phyloP scores from a whole-genome alignment of 2,329 filamentous ascomycete species.

The Monosporascus sp. region DNA sequence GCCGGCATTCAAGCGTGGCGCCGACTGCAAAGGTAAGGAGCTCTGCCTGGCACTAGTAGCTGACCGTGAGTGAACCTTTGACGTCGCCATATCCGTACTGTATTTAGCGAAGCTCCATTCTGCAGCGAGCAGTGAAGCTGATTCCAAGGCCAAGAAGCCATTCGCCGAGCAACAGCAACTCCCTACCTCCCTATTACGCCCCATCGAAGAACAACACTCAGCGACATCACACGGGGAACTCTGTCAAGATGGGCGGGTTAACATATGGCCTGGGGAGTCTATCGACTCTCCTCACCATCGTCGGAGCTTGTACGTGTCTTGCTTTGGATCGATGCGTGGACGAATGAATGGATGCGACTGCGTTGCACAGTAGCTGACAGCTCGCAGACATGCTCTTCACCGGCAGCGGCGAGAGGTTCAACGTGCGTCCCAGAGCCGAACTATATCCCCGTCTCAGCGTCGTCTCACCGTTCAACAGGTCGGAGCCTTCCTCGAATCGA shows the following conservation, averaged over 20 bases:
- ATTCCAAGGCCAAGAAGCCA: background rate
- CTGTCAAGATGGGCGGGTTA: constrained; percentile 13
- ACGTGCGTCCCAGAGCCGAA: constrained; percentile 50
- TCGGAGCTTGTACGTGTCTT: constrained; percentile 23
- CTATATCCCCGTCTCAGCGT: background rate
- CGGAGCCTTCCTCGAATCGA: constrained; percentile 86
- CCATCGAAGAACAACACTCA: background rate
- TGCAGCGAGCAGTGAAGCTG: background rate
- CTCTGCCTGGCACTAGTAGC: too few species aligned
- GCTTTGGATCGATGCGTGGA: constrained; percentile 1
- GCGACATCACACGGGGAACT: background rate
- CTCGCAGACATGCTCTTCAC: constrained; percentile 93
- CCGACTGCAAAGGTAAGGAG: too few species aligned
- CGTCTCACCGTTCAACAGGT: constrained; percentile 46
- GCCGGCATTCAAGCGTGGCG: too few species aligned
- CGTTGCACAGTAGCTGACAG: constrained; percentile 1
- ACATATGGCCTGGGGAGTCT: constrained; percentile 14
- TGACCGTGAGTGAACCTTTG: background rate
- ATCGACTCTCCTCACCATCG: constrained; percentile 15
- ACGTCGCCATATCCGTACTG: background rate
- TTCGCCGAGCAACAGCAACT: background rate
- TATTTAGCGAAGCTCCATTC: background rate
- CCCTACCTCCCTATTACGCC: background rate
- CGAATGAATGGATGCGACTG: background rate
- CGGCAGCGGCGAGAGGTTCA: constrained; percentile 91